phyloP scores from a whole-genome alignment of 345 rosid genomes.

The Odontarrhena argentea region DNA sequence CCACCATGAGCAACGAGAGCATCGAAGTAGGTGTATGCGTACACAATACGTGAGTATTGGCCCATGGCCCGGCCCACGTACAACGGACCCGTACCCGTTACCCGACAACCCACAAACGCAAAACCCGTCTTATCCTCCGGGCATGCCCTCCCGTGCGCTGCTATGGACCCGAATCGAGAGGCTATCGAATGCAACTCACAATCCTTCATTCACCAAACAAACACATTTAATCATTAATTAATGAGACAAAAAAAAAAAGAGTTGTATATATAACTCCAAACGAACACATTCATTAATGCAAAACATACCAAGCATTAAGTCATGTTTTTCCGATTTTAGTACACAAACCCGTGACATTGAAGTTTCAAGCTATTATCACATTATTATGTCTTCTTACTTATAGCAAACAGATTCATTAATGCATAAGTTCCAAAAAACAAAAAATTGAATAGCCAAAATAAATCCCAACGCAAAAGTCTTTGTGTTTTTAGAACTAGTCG shows the following conservation, averaged over 20 bases:
- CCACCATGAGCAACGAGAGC: slow-evolving; percentile 91
- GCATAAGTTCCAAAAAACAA: too few species aligned
- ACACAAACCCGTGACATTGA: too few species aligned
- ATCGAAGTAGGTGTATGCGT: slow-evolving; percentile 82
- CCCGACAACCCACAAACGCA: slow-evolving; percentile 71
- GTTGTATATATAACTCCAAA: too few species aligned
- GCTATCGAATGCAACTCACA: slow-evolving; percentile 95
- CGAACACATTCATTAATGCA: neutral
- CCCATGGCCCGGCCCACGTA: slow-evolving; percentile 99
- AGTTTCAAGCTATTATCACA: too few species aligned
- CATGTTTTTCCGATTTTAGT: neutral
- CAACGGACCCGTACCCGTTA: slow-evolving; percentile 78
- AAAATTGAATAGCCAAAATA: too few species aligned
- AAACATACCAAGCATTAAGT: neutral
- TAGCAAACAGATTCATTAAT: too few species aligned
- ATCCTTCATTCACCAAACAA: slow-evolving; percentile 51
- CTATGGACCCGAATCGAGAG: slow-evolving; percentile 84
- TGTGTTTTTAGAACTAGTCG: too few species aligned
- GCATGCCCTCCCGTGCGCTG: slow-evolving; percentile 78
- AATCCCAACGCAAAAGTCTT: too few species aligned
- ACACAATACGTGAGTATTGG: slow-evolving; percentile 89
- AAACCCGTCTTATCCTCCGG: slow-evolving; percentile 94
- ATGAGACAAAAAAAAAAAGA: too few species aligned
- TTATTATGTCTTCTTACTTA: too few species aligned
- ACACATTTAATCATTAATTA: neutral